A percentile compares a stretch with the other conserved stretches of the same genome.
Conservation (phyloP, 1,284 basidiomycete genomes). For the Malassezia vespertilionis region DNA sequence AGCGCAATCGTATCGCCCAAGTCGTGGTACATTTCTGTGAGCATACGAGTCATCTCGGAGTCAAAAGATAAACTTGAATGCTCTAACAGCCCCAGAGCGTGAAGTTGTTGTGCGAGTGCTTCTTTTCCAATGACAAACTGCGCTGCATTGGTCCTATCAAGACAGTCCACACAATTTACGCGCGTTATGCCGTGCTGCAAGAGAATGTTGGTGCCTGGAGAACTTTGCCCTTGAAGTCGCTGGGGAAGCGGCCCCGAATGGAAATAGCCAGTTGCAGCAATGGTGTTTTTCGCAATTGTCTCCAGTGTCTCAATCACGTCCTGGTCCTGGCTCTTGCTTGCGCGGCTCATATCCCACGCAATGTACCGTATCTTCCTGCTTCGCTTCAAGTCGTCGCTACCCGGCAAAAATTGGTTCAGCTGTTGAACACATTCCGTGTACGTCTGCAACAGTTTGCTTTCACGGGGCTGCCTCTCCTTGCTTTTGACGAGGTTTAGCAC, state of each 20-base stretch:
- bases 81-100: conserved; percentile 67
- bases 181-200: conserved; percentile 74
- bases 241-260: conserved; percentile 54
- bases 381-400: conserved; percentile 26
- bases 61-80: conserved; percentile 78
- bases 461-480: conserved; percentile 62
- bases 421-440: conserved; percentile 86
- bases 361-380: conserved; percentile 80
- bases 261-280: conserved; percentile 85
- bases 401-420: conserved; percentile 85
- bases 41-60: conserved; percentile 87
- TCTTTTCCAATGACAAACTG: conserved; percentile 97
- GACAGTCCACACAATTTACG: conserved; percentile 65
- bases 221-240: no score
- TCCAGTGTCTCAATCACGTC: conserved; percentile 93
- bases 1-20: conserved; percentile 64
- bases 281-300: conserved; percentile 85
- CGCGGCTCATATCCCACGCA: conserved; percentile 73
- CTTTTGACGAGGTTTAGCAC: conserved; percentile 78
- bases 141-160: conserved; percentile 86
- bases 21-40: conserved; percentile 94
- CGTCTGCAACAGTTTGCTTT: conserved; percentile 82
- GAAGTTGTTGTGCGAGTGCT: conserved; percentile 86
- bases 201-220: conserved; percentile 52
- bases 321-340: conserved; percentile 65